A percentile compares a stretch with the other conserved stretches of the same genome.
Conservation (phyloP, 176 grass and related monocot species). For the Echinochloa phyllopogon region DNA sequence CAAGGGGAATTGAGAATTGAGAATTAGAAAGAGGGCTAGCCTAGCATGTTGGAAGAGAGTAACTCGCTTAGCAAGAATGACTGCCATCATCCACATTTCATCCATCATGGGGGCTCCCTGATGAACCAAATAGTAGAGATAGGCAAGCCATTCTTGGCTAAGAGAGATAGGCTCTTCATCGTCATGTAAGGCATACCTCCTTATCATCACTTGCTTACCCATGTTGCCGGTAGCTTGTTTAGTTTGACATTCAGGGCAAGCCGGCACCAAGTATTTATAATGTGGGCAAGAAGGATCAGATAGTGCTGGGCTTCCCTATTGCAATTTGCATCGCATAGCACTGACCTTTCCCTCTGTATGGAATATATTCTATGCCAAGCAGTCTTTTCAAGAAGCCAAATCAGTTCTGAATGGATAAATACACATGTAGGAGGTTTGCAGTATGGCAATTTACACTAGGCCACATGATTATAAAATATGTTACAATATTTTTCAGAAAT, state of each 20-base stretch:
- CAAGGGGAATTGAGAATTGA: neutral
- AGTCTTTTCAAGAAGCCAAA: slow-evolving; percentile 37
- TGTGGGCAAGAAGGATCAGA: slow-evolving; percentile 12
- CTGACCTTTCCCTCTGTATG: slow-evolving; percentile 3
- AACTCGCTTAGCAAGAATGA: slow-evolving; percentile 48
- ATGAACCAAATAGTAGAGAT: slow-evolving; percentile 38
- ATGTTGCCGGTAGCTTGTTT: neutral
- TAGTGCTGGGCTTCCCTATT: neutral
- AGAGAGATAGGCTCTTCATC: slow-evolving; percentile 39
- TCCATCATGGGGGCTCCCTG: slow-evolving; percentile 16
- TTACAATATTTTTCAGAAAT: neutral
- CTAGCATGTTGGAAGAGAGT: slow-evolving; percentile 57
- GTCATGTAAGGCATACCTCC: slow-evolving; percentile 63
- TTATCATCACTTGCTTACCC: slow-evolving; percentile 9
- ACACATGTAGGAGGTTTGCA: neutral
- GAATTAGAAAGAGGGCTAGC: slow-evolving; percentile 46
- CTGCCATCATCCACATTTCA: slow-evolving; percentile 46
- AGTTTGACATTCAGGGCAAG: slow-evolving; percentile 16
- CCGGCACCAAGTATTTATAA: slow-evolving; percentile 43
- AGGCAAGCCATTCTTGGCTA: slow-evolving; percentile 83
- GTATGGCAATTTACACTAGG: neutral
- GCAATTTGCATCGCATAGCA: slow-evolving; percentile 9
- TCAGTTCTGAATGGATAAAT: slow-evolving; percentile 23
- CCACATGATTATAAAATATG: neutral
- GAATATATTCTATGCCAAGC: slow-evolving; percentile 50